Conservation (phyloP, 257 asterid species). For the Echites panduratus region DNA sequence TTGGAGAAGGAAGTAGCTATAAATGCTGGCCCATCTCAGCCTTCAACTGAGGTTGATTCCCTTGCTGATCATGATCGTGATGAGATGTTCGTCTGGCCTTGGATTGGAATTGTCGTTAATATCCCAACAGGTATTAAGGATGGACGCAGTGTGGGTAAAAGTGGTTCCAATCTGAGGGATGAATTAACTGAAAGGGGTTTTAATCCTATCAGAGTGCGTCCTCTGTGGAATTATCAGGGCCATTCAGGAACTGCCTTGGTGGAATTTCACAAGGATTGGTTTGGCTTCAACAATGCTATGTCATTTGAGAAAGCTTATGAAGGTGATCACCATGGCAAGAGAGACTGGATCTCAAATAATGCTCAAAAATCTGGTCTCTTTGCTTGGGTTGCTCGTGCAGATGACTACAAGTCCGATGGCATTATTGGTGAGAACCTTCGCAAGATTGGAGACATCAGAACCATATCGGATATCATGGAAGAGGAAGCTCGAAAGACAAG, state of each 20-base stretch:
- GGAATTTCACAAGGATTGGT: constrained; percentile 80
- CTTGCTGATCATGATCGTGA: constrained; percentile 49
- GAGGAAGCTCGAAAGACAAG: constrained; percentile 67
- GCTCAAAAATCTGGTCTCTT: constrained; percentile 40
- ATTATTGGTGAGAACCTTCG: constrained; percentile 77
- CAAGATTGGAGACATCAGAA: constrained; percentile 73
- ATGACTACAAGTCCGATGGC: constrained; percentile 52
- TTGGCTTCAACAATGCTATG: constrained; percentile 70
- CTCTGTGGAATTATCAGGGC: constrained; percentile 72
- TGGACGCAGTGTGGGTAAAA: constrained; percentile 62
- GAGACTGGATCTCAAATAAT: constrained; percentile 46
- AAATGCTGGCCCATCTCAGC: constrained; percentile 40
- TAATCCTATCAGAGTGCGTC: constrained; percentile 66
- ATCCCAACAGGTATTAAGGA: constrained; percentile 51
- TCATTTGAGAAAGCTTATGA: constrained; percentile 69
- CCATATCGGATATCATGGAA: constrained; percentile 66
- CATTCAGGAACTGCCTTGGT: constrained; percentile 83
- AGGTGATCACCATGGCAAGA: constrained; percentile 66
- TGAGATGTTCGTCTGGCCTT: constrained; percentile 95
- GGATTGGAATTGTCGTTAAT: constrained; percentile 74
- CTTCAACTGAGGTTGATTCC: constrained; percentile 32
- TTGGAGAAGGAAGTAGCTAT: constrained; percentile 40
- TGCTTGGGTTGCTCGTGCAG: constrained; percentile 92
- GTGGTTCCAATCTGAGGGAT: constrained; percentile 75
- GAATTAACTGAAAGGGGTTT: constrained; percentile 48